phyloP scores from a whole-genome alignment of 805 yeast genomes.

The Pichia deserticola region DNA sequence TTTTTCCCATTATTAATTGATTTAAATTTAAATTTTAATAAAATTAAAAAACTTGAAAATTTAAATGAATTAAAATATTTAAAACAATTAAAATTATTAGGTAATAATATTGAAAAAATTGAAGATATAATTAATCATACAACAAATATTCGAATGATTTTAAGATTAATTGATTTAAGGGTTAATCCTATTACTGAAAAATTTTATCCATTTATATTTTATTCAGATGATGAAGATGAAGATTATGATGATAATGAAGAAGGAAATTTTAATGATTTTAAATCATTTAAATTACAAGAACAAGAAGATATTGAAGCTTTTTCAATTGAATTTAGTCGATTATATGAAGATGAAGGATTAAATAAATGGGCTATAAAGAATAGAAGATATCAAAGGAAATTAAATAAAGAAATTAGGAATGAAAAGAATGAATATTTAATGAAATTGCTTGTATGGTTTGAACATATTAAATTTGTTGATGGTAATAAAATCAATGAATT shows the following conservation, averaged over 20 bases:
- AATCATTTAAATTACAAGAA: slow-evolving; percentile 37
- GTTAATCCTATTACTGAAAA: slow-evolving; percentile 41
- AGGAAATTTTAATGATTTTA: slow-evolving; percentile 2
- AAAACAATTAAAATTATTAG: slow-evolving; percentile 35
- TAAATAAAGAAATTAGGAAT: background rate
- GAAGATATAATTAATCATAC: slow-evolving; percentile 28
- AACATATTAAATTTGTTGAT: slow-evolving; percentile 21
- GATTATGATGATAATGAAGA: slow-evolving; percentile 3
- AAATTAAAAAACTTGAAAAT: slow-evolving; percentile 29
- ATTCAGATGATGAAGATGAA: slow-evolving; percentile 28
- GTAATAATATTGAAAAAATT: slow-evolving; percentile 36
- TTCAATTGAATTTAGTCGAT: slow-evolving; percentile 37
- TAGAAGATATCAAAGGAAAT: slow-evolving; percentile 15
- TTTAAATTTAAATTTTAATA: slow-evolving; percentile 45
- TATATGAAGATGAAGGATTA: slow-evolving; percentile 27
- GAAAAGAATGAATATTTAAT: slow-evolving; percentile 13
- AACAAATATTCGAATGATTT: slow-evolving; percentile 24
- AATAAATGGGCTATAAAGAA: slow-evolving; percentile 36
- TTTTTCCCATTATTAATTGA: slow-evolving; percentile 41
- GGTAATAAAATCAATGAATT: slow-evolving; percentile 17
- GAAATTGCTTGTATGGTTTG: slow-evolving; percentile 22
- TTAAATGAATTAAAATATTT: slow-evolving; percentile 31
- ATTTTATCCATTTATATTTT: slow-evolving; percentile 47
- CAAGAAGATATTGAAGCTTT: slow-evolving; percentile 48
- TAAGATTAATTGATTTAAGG: slow-evolving; percentile 39